A percentile compares a stretch with the other conserved stretches of the same genome.
phyloP scores from a whole-genome alignment of 2,329 filamentous ascomycete genomes.

The Fusarium stilboides region DNA sequence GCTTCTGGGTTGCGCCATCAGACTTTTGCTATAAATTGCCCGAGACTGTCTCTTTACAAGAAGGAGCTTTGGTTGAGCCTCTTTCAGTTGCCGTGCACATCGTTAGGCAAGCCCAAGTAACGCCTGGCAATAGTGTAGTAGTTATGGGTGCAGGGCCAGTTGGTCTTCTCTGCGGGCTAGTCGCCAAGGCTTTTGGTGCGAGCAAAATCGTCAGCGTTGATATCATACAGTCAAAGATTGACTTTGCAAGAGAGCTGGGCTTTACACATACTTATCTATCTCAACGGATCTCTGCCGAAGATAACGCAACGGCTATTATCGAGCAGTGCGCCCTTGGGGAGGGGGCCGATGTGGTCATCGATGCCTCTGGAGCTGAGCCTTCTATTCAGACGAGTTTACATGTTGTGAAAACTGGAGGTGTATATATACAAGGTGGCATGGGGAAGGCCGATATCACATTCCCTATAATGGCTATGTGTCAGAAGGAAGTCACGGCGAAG shows the following conservation, averaged over 20 bases:
- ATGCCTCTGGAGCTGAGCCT: constrained; percentile 83
- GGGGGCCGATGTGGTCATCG: constrained; percentile 84
- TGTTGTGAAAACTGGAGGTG: constrained; percentile 78
- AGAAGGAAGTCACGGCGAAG: constrained; percentile 88
- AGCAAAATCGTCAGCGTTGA: constrained; percentile 89
- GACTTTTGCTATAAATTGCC: constrained; percentile 96
- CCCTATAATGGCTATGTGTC: constrained; percentile 90
- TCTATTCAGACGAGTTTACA: constrained; percentile 83
- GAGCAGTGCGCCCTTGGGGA: constrained; percentile 73
- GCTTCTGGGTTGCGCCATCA: constrained; percentile 85
- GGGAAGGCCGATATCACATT: constrained; percentile 88
- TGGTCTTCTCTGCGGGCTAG: constrained; percentile 87
- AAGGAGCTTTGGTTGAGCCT: constrained; percentile 92
- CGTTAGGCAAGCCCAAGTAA: constrained; percentile 78
- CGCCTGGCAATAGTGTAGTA: constrained; percentile 82
- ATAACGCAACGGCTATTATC: constrained; percentile 80
- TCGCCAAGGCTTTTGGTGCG: constrained; percentile 86
- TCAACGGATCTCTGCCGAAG: constrained; percentile 72
- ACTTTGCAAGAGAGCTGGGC: constrained; percentile 81
- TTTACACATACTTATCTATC: constrained; percentile 80
- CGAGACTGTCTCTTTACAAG: constrained; percentile 80
- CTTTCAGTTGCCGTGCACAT: constrained; percentile 92
- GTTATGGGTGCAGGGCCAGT: constrained; percentile 91
- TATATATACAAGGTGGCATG: constrained; percentile 91
- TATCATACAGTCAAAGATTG: constrained; percentile 83